A percentile compares a stretch with the other conserved stretches of the same genome.
Conservation (phyloP, 1,284 basidiomycete species). For the Pseudozyma flocculosa region DNA sequence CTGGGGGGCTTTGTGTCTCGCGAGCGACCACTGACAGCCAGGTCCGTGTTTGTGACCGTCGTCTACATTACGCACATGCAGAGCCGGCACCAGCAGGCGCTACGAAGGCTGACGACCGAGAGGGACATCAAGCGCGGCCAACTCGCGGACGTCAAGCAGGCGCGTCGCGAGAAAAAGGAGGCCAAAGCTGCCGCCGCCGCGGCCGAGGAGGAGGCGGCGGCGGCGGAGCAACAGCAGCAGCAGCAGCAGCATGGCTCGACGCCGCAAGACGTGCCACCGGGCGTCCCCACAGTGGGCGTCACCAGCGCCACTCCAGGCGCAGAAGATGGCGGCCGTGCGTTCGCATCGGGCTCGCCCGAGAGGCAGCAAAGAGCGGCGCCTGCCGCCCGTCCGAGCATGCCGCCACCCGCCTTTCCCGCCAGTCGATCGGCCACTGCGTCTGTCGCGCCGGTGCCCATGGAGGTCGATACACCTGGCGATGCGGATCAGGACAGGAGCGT, state of each 20-base stretch:
- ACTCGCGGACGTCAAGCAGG: slow-evolving; percentile 46
- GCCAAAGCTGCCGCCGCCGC: slow-evolving; percentile 43
- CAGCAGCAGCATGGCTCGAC: slow-evolving; percentile 15
- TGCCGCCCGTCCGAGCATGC: too few relatives aligned
- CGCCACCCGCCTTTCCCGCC: slow-evolving; percentile 21
- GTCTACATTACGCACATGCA: too few relatives aligned
- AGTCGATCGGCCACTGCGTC: slow-evolving; percentile 6
- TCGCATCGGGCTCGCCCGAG: not conserved
- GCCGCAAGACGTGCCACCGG: slow-evolving; percentile 4
- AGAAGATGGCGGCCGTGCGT: too few relatives aligned
- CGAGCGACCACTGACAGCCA: too few relatives aligned
- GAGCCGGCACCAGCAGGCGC: slow-evolving; percentile 51
- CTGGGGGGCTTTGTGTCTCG: too few relatives aligned
- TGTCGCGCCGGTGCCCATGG: not conserved
- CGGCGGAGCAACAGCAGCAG: slow-evolving; percentile 39
- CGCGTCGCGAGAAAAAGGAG: slow-evolving; percentile 45
- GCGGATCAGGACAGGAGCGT: too few relatives aligned
- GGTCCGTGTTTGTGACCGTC: too few relatives aligned
- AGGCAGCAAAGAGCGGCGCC: not conserved
- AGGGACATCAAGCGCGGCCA: slow-evolving; percentile 53
- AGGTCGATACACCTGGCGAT: slow-evolving; percentile 1
- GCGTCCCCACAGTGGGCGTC: not conserved
- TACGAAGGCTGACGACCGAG: slow-evolving; percentile 50
- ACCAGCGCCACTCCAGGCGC: too few relatives aligned
- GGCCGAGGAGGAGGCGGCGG: slow-evolving; percentile 27